These are phyloP conservation scores for Mycosphaerella sp. DNA, from an alignment of 2,329 filamentous ascomycete species.

Conservation along the genomic window DNA sequence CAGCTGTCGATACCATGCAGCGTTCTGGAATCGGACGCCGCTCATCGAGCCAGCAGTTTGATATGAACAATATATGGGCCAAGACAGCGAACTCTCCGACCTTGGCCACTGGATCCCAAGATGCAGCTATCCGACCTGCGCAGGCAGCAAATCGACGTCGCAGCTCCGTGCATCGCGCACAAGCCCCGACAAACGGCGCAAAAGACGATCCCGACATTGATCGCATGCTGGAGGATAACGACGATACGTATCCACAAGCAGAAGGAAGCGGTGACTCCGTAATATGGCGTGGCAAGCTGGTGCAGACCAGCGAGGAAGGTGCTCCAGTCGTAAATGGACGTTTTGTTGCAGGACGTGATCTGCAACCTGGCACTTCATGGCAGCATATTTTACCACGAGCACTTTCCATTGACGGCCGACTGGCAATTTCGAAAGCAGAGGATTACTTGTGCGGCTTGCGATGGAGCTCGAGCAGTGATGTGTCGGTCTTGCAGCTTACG, in stretches of 20 bases:
- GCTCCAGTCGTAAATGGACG: slow-evolving; percentile 60
- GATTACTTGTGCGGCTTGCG: slow-evolving; percentile 86
- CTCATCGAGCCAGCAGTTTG: slow-evolving; percentile 49
- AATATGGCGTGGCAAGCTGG: slow-evolving; percentile 70
- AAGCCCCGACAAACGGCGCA: slow-evolving; percentile 44
- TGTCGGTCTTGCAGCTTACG: slow-evolving; percentile 70
- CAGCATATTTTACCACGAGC: slow-evolving; percentile 64
- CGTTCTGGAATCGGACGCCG: slow-evolving; percentile 31
- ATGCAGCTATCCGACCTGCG: slow-evolving; percentile 38
- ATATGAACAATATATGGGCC: slow-evolving; percentile 80
- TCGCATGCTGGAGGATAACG: slow-evolving; percentile 74
- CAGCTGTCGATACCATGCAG: slow-evolving; percentile 20
- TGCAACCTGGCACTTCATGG: slow-evolving; percentile 64
- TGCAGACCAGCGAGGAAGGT: slow-evolving; percentile 35
- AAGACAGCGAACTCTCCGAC: slow-evolving; percentile 48
- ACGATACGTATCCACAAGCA: slow-evolving; percentile 71
- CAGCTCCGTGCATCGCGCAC: slow-evolving; percentile 26
- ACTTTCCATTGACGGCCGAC: slow-evolving; percentile 69
- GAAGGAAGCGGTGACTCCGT: slow-evolving; percentile 58
- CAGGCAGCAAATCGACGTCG: slow-evolving; percentile 43
- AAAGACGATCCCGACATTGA: slow-evolving; percentile 85
- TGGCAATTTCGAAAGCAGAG: slow-evolving; percentile 74
- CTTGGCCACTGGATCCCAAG: slow-evolving; percentile 21
- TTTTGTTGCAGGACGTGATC: slow-evolving; percentile 77
- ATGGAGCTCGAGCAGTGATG: slow-evolving; percentile 74